Evolutionary conservation across 495 filamentous ascomycete species (phyloP).

Genomic region (Talaromyces trachyspermus): DNA sequence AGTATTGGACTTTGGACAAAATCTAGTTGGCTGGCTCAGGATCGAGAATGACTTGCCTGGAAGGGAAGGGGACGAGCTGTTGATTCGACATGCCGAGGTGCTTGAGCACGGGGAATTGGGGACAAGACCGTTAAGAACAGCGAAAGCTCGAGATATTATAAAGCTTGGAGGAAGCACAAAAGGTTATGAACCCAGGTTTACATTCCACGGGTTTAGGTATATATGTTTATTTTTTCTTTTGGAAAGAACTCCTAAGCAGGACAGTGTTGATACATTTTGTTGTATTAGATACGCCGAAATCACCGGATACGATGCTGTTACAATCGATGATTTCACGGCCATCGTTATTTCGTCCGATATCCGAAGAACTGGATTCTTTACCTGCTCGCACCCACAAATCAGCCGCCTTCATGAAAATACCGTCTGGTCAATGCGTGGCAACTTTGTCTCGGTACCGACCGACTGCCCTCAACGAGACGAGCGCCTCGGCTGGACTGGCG

Average conservation of each 20-base stretch:
- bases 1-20: slow-evolving; percentile 51
- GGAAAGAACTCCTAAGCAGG: too few relatives aligned
- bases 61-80: slow-evolving; percentile 16
- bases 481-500: slow-evolving; percentile 51
- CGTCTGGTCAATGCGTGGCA: slow-evolving; percentile 46
- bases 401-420: slow-evolving; percentile 46
- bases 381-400: slow-evolving; percentile 37
- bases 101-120: slow-evolving; percentile 42
- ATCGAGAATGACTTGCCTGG: slow-evolving; percentile 26
- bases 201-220: slow-evolving; percentile 52
- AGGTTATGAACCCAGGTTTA: slow-evolving; percentile 36
- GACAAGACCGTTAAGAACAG: slow-evolving; percentile 38
- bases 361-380: slow-evolving; percentile 37
- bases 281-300: slow-evolving; percentile 31
- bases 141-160: slow-evolving; percentile 37
- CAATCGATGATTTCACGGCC: slow-evolving; percentile 25
- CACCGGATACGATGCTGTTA: background rate
- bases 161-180: slow-evolving; percentile 14
- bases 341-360: slow-evolving; percentile 47
- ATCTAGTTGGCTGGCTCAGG: slow-evolving; percentile 43
- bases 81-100: slow-evolving; percentile 47
- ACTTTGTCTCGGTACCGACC: slow-evolving; percentile 47
- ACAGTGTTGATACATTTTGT: slow-evolving; percentile 46
- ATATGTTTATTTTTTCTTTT: too few relatives aligned
- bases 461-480: slow-evolving; percentile 53